These are phyloP conservation scores for apple (Malus domestica) DNA, from an alignment of 306 rosid genomes.

Conservation along the genomic window ASM211411v1 NC_041792.1:12427407-12427906, in stretches of 20 bases:
- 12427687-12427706: no score
- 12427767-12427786: no score
- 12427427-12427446: conserved; percentile 88
- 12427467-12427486: conserved; percentile 95
- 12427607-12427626: background rate
- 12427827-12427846: background rate
- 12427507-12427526: conserved; percentile 61
- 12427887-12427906: no score
- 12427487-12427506: conserved; percentile 85
- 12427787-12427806: background rate
- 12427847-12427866: no score
- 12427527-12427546: background rate
- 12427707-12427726: no score
- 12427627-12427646: background rate
- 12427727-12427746: no score
- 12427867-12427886: background rate
- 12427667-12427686: no score
- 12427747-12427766: no score
- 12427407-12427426: conserved; percentile 44
- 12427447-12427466: conserved; percentile 95
- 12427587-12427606: background rate
- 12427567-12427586: background rate
- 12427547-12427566: background rate
- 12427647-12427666: no score
- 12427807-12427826: background rate